Evolutionary conservation across 2,329 filamentous ascomycete genomes (phyloP).

Genomic region (Fusarium verrucosum): DNA sequence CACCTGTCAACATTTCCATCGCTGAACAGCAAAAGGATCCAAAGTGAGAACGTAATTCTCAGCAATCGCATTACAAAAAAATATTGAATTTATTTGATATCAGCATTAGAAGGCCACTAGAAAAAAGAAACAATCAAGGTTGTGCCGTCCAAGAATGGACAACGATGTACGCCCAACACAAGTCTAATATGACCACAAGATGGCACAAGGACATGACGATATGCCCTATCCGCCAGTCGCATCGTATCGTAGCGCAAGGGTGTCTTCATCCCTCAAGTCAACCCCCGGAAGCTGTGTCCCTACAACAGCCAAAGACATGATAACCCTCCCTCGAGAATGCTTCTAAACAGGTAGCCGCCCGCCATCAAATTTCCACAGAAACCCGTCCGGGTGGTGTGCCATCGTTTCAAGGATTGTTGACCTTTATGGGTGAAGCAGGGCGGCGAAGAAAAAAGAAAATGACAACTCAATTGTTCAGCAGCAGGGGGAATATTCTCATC

Average conservation of each 20-base stretch:
- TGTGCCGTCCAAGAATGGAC: conserved; percentile 44
- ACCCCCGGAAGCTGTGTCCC: conserved; percentile 35
- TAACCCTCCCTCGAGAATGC: conserved; percentile 30
- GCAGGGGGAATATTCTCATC: conserved; percentile 55
- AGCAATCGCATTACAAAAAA: conserved; percentile 39
- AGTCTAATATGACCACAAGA: conserved; percentile 36
- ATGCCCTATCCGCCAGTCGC: conserved; percentile 31
- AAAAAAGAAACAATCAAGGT: conserved; percentile 57
- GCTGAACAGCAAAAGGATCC: not conserved
- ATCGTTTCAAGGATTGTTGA: conserved; percentile 47
- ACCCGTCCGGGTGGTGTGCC: conserved; percentile 31
- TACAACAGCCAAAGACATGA: conserved; percentile 34
- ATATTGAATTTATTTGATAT: conserved; percentile 62
- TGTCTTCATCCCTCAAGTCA: conserved; percentile 35
- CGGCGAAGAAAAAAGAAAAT: conserved; percentile 50
- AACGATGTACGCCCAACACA: conserved; percentile 41
- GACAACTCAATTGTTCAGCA: conserved; percentile 51
- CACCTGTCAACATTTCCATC: not conserved
- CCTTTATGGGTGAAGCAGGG: conserved; percentile 42
- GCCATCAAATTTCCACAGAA: conserved; percentile 26
- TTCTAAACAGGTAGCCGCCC: conserved; percentile 31
- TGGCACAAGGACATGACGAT: conserved; percentile 15
- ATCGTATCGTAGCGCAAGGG: conserved; percentile 33
- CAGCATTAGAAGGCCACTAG: conserved; percentile 71
- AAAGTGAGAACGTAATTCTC: not conserved